phyloP scores from a whole-genome alignment of 768 basidiomycete genomes.

The Tylopilus rubrobrunneus region DNA sequence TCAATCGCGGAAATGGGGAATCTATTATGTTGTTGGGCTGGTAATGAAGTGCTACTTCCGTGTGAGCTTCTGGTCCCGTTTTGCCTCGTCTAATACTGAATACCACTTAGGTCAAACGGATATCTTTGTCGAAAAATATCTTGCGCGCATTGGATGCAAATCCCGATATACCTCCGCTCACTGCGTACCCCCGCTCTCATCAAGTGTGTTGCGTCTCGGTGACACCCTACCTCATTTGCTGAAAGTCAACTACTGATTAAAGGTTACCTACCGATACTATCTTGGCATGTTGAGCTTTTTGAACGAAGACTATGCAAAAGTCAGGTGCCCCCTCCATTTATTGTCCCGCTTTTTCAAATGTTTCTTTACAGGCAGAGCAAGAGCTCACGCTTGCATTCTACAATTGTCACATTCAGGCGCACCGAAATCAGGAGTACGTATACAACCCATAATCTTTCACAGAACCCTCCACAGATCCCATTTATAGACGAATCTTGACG shows the following conservation, averaged over 20 bases:
- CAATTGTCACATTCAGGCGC: slow-evolving; percentile 67
- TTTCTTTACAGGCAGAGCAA: slow-evolving; percentile 63
- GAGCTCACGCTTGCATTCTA: slow-evolving; percentile 86
- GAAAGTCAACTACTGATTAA: slow-evolving; percentile 21
- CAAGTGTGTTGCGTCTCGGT: slow-evolving; percentile 49
- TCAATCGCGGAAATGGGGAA: slow-evolving; percentile 83
- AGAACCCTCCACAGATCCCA: neutral
- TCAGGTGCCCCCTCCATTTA: slow-evolving; percentile 24
- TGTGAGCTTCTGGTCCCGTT: slow-evolving; percentile 39
- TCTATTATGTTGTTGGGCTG: slow-evolving; percentile 88
- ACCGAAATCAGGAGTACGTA: slow-evolving; percentile 81
- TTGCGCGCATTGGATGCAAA: slow-evolving; percentile 85
- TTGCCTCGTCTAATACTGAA: neutral
- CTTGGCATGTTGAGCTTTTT: slow-evolving; percentile 92
- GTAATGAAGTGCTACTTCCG: slow-evolving; percentile 95
- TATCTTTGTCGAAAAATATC: slow-evolving; percentile 89
- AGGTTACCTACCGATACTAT: slow-evolving; percentile 95
- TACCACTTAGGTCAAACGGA: slow-evolving; percentile 70
- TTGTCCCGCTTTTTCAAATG: neutral
- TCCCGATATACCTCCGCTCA: slow-evolving; percentile 76
- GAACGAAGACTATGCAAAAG: slow-evolving; percentile 87
- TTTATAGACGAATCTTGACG: slow-evolving; percentile 75
- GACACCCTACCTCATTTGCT: slow-evolving; percentile 3
- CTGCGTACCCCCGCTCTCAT: slow-evolving; percentile 76
- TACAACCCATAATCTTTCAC: neutral